Percentiles rank a stretch among this genome's conserved stretches.
Evolutionary conservation across 495 filamentous ascomycete genomes (phyloP).

Genomic region (Massariosphaeria phaeospora): DNA sequence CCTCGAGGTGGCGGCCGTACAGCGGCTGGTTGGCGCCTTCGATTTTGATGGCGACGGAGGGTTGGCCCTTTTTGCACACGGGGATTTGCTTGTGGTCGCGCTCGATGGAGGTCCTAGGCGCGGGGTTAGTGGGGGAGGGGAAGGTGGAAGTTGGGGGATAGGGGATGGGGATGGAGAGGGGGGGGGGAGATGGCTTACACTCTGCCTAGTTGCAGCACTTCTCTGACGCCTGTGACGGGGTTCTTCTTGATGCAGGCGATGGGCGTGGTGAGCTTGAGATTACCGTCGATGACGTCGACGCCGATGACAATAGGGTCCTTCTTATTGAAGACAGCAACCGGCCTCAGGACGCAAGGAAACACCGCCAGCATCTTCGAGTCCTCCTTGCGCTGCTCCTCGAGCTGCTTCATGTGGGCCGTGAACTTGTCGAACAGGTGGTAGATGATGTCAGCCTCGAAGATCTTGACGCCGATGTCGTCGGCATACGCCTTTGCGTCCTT

Average conservation of each 20-base stretch:
- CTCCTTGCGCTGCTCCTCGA: conserved; percentile 87
- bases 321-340: conserved; percentile 98
- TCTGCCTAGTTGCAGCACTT: conserved; percentile 80
- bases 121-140: background rate
- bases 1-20: conserved; percentile 93
- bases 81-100: conserved; percentile 93
- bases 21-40: conserved; percentile 91
- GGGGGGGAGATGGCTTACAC: conserved; percentile 63
- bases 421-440: conserved; percentile 98
- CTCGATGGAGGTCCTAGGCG: conserved; percentile 76
- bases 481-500: conserved; percentile 91
- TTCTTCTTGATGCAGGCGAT: conserved; percentile 80
- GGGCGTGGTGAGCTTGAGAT: conserved; percentile 77
- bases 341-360: conserved; percentile 86
- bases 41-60: conserved; percentile 95
- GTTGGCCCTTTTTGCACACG: conserved; percentile 90
- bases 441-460: conserved; percentile 98
- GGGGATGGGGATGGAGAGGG: background rate
- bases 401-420: conserved; percentile 82
- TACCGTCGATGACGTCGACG: conserved; percentile 90
- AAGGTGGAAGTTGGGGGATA: background rate
- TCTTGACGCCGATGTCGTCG: conserved; percentile 91
- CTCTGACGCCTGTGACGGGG: conserved; percentile 69
- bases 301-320: conserved; percentile 92
- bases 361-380: conserved; percentile 92